phyloP scores from a whole-genome alignment of 1,284 basidiomycete genomes.

The Papiliotrema terrestris region DNA sequence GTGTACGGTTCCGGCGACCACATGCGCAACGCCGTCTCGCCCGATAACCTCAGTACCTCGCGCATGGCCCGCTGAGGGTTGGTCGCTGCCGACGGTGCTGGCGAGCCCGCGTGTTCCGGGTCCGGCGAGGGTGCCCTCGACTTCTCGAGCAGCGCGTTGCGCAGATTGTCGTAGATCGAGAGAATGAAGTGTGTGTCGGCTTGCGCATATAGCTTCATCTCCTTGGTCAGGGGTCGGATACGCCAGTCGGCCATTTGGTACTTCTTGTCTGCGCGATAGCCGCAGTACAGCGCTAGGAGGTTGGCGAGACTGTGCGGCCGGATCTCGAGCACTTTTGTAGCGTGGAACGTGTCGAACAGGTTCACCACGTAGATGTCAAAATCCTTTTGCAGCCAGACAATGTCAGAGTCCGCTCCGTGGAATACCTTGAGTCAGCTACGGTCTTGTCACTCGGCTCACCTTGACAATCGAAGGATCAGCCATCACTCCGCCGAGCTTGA shows the following conservation, averaged over 20 bases:
- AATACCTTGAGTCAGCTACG: conserved; percentile 59
- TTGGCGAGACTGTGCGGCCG: conserved; percentile 77
- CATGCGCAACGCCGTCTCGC: conserved; percentile 66
- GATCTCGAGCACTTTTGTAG: conserved; percentile 82
- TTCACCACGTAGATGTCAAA: conserved; percentile 92
- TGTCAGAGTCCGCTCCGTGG: conserved; percentile 91
- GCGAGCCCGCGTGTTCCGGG: conserved; percentile 5
- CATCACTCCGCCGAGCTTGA: conserved; percentile 60
- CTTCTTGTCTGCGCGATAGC: conserved; percentile 89
- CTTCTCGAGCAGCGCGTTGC: conserved; percentile 70
- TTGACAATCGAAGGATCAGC: conserved; percentile 82
- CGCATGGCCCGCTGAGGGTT: conserved; percentile 40
- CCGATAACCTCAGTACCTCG: conserved; percentile 64
- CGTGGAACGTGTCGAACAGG: conserved; percentile 95
- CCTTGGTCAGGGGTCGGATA: conserved; percentile 79
- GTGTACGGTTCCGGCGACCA: conserved; percentile 65
- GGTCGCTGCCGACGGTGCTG: conserved; percentile 11
- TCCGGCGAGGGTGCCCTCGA: conserved; percentile 37
- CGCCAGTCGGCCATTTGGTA: conserved; percentile 98
- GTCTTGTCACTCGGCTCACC: conserved; percentile 49
- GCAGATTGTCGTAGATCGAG: conserved; percentile 88
- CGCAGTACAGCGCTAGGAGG: conserved; percentile 83
- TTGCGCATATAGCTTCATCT: conserved; percentile 89
- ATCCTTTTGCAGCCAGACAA: conserved; percentile 94
- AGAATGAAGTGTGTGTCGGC: conserved; percentile 94